These are phyloP conservation scores for Diaporthe longicolla DNA, from an alignment of 2,329 filamentous ascomycete genomes.

Conservation along the genomic window DNA sequence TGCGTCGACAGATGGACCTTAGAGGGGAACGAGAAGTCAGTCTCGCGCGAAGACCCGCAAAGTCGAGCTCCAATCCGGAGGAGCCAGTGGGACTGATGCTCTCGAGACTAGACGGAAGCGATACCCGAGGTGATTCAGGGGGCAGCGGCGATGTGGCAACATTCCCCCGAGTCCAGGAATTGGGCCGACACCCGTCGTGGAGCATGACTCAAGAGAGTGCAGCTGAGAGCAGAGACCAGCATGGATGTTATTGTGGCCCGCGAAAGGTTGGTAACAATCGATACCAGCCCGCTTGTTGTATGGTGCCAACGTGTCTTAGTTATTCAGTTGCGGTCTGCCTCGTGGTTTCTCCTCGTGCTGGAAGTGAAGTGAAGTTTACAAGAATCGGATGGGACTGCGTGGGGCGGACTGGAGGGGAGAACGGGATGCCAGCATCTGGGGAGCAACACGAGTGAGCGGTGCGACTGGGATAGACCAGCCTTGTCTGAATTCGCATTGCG, in stretches of 20 bases:
- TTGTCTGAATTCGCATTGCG: constrained; percentile 29
- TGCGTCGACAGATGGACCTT: constrained; percentile 10
- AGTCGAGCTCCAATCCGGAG: not conserved
- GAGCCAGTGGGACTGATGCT: constrained; percentile 15
- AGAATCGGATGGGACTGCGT: not conserved
- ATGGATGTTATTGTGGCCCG: not conserved
- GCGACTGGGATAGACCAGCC: not conserved
- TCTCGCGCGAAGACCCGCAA: not conserved
- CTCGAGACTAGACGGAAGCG: constrained; percentile 25
- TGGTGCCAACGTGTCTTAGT: constrained; percentile 17
- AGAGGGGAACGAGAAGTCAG: constrained; percentile 7
- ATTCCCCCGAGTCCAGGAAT: not conserved
- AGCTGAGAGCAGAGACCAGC: not conserved
- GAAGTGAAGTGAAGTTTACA: constrained; percentile 25
- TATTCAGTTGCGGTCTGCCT: constrained; percentile 22
- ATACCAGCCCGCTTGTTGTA: not conserved
- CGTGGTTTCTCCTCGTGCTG: constrained; percentile 37
- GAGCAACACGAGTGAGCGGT: not conserved
- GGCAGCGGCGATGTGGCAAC: not conserved
- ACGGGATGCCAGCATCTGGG: not conserved
- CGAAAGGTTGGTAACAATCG: constrained; percentile 32
- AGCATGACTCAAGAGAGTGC: not conserved
- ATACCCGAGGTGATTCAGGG: constrained; percentile 6
- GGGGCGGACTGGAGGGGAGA: not conserved
- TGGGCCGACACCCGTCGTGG: not conserved